phyloP scores from a whole-genome alignment of 495 filamentous ascomycete genomes.

The Endocarpon pusillum region DNA sequence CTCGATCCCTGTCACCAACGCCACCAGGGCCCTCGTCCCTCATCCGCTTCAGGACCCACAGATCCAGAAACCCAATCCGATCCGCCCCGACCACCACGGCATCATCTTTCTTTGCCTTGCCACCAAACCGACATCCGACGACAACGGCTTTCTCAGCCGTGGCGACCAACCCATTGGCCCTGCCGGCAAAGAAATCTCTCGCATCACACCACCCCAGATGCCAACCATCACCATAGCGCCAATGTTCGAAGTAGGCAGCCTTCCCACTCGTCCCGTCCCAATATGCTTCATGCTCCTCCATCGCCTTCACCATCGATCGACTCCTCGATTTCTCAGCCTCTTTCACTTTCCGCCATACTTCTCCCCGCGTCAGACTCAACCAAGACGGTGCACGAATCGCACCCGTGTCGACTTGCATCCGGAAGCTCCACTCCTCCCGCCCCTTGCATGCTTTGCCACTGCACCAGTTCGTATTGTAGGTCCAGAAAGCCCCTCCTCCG shows the following conservation, averaged over 20 bases:
- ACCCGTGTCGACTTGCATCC: slow-evolving; percentile 22
- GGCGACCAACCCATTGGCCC: slow-evolving; percentile 10
- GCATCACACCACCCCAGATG: slow-evolving; percentile 35
- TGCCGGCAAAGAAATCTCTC: slow-evolving; percentile 24
- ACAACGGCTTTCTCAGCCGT: no score
- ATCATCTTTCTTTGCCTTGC: no score
- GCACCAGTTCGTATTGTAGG: slow-evolving; percentile 36
- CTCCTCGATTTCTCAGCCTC: slow-evolving; percentile 16
- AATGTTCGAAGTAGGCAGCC: slow-evolving; percentile 26
- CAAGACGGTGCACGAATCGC: slow-evolving; percentile 21
- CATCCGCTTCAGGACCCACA: slow-evolving; percentile 37
- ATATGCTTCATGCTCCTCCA: slow-evolving; percentile 22
- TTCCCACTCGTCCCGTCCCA: slow-evolving; percentile 26
- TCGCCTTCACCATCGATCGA: slow-evolving; percentile 12
- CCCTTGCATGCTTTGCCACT: no score
- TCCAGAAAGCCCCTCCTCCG: slow-evolving; percentile 37
- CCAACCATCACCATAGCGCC: slow-evolving; percentile 33
- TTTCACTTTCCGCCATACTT: slow-evolving; percentile 15
- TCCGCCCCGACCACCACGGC: slow-evolving; percentile 16
- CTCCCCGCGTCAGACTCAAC: slow-evolving; percentile 14
- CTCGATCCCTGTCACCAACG: no score
- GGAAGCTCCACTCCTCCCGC: slow-evolving; percentile 39
- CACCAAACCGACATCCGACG: no score
- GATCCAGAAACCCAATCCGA: slow-evolving; percentile 33
- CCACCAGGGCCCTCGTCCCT: slow-evolving; percentile 21